phyloP scores from a whole-genome alignment of 495 filamentous ascomycete genomes.

The Monascus purpureus region DNA sequence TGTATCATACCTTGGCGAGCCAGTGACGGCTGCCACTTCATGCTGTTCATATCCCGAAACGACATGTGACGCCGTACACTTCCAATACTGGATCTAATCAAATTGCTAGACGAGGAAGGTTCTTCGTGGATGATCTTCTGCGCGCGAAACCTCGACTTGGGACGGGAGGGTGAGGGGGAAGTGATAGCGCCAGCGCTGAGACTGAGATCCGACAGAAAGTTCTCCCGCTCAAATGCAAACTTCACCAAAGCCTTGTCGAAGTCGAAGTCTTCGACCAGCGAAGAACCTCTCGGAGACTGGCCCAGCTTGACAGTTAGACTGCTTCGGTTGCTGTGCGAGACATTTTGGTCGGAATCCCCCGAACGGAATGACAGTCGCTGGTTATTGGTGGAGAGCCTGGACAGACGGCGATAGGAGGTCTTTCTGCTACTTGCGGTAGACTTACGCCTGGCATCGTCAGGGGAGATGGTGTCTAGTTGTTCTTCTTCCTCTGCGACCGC shows the following conservation, averaged over 20 bases:
- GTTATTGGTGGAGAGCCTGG: constrained; percentile 43
- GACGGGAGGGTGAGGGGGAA: constrained; percentile 50
- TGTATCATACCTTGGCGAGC: constrained; percentile 56
- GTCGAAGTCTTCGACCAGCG: constrained; percentile 52
- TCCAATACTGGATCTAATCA: constrained; percentile 45
- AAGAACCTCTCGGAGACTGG: constrained; percentile 22
- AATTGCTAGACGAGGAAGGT: constrained; percentile 21
- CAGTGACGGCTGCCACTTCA: constrained; percentile 72
- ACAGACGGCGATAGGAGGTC: constrained; percentile 52
- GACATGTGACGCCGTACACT: constrained; percentile 81
- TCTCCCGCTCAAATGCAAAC: constrained; percentile 87
- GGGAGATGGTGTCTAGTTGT: constrained; percentile 21
- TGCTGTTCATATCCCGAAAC: constrained; percentile 85
- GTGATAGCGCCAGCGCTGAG: constrained; percentile 76
- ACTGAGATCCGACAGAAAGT: constrained; percentile 83
- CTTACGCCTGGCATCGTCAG: constrained; percentile 26
- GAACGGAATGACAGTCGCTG: constrained; percentile 51
- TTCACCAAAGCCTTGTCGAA: constrained; percentile 87
- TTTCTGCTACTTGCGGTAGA: constrained; percentile 43
- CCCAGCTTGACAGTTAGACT: constrained; percentile 66
- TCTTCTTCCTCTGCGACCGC: constrained; percentile 44
- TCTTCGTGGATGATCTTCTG: constrained; percentile 77
- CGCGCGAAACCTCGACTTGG: constrained; percentile 60
- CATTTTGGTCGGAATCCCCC: constrained; percentile 38
- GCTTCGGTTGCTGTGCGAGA: constrained; percentile 72